Conservation (phyloP, 306 rosid species). For the Quercus glauca region DNA sequence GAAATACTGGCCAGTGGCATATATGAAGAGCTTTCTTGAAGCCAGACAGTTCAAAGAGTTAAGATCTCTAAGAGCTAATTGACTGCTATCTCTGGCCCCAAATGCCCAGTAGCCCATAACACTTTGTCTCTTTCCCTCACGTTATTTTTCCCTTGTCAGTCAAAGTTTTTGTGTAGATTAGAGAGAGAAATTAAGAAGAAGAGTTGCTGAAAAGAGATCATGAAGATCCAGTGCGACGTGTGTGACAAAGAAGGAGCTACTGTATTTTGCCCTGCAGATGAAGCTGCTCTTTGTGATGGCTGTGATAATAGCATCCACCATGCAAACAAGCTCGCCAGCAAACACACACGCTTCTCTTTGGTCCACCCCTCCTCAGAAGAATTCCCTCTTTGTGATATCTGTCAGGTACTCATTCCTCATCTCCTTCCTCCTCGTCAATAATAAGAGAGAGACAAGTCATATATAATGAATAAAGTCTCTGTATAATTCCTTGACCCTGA, state of each 20-base stretch:
- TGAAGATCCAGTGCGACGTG: conserved; percentile 88
- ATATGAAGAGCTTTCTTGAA: conserved; percentile 32
- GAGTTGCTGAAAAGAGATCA: conserved; percentile 11
- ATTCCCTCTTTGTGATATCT: conserved; percentile 76
- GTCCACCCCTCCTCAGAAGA: conserved; percentile 42
- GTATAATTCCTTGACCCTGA: not conserved
- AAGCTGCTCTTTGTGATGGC: conserved; percentile 77
- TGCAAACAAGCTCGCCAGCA: conserved; percentile 75
- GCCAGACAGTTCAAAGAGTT: conserved; percentile 18
- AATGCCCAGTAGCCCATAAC: conserved; percentile 54
- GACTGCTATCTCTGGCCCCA: conserved; percentile 45
- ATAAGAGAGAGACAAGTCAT: not conserved
- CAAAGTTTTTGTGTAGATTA: too few relatives aligned
- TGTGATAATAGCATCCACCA: conserved; percentile 76
- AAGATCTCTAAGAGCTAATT: conserved; percentile 22
- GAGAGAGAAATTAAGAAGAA: not conserved
- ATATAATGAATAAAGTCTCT: not conserved
- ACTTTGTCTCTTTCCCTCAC: not conserved
- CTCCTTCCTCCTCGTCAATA: not conserved
- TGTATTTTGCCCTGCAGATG: conserved; percentile 81
- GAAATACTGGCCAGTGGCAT: not conserved
- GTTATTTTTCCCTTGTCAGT: not conserved
- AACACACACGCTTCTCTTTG: conserved; percentile 68
- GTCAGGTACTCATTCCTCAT: conserved; percentile 44
- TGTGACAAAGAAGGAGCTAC: conserved; percentile 64